Evolutionary conservation across 2,329 filamentous ascomycete genomes (phyloP).

Genomic region (Talaromyces sp.): DNA sequence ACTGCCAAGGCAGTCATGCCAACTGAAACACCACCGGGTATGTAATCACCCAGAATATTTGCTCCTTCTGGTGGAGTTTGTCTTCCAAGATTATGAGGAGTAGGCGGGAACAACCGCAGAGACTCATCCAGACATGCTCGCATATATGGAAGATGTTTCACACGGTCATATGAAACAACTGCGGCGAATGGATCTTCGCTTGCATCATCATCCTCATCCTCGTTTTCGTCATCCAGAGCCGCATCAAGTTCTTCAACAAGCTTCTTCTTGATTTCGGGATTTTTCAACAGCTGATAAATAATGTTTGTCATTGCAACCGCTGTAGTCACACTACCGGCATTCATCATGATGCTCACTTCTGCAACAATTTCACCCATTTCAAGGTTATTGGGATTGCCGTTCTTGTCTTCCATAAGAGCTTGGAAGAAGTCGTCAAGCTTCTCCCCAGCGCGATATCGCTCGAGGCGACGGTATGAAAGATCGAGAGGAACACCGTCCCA

Average conservation of each 20-base stretch:
- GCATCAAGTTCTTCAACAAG: neutral
- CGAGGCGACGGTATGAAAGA: neutral
- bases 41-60: neutral
- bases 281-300: neutral
- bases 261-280: neutral
- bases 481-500: neutral
- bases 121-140: neutral
- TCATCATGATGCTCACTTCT: slow-evolving; percentile 31
- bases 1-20: neutral
- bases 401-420: slow-evolving; percentile 47
- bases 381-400: slow-evolving; percentile 38
- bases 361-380: slow-evolving; percentile 54
- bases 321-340: slow-evolving; percentile 9
- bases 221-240: neutral
- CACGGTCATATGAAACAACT: neutral
- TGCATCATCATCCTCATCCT: neutral
- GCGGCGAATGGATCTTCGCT: neutral
- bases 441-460: slow-evolving; percentile 31
- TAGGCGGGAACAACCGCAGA: neutral
- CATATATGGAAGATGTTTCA: neutral
- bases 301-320: slow-evolving; percentile 2
- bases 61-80: neutral
- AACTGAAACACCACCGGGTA: neutral
- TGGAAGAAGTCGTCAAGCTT: slow-evolving; percentile 55
- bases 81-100: neutral